phyloP scores from a whole-genome alignment of 306 rosid genomes.

The Hylodesmum podocarpum region DNA sequence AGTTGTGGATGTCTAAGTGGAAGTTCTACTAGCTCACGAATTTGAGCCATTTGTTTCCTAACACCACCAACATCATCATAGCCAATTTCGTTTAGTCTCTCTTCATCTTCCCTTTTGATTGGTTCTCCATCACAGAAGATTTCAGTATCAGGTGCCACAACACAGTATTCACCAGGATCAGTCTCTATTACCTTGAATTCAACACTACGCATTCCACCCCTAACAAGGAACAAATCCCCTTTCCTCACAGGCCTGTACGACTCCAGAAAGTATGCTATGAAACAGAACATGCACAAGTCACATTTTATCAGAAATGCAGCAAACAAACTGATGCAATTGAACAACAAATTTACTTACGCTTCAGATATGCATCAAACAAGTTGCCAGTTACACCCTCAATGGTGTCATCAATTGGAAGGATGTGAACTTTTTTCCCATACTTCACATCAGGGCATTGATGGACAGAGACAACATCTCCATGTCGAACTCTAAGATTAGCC shows the following conservation, averaged over 20 bases:
- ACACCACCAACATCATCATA: constrained; percentile 82
- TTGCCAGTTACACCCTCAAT: constrained; percentile 70
- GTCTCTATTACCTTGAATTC: constrained; percentile 66
- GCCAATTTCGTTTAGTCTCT: constrained; percentile 58
- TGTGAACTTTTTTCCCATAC: constrained; percentile 61
- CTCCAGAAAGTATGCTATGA: constrained; percentile 56
- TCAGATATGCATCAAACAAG: constrained; percentile 65
- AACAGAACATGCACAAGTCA: constrained; percentile 23
- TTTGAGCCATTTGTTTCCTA: constrained; percentile 80
- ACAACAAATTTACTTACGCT: constrained; percentile 46
- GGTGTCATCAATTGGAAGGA: constrained; percentile 67
- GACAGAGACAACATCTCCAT: constrained; percentile 61
- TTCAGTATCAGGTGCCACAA: constrained; percentile 69
- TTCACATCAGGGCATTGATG: constrained; percentile 64
- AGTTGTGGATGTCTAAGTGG: constrained; percentile 81
- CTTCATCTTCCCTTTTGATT: constrained; percentile 66
- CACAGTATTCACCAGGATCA: constrained; percentile 61
- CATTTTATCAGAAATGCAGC: not conserved
- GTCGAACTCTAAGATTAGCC: constrained; percentile 58
- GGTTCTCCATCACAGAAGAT: constrained; percentile 74
- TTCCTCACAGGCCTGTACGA: constrained; percentile 59
- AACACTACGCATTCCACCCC: constrained; percentile 64
- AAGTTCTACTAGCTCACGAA: constrained; percentile 70
- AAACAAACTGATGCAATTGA: not conserved
- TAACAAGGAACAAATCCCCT: constrained; percentile 64